Evolutionary conservation across 495 filamentous ascomycete genomes (phyloP), one percentile per base, ranked within the genome.

Genomic region (Lasiosphaeria ovina): DNA sequence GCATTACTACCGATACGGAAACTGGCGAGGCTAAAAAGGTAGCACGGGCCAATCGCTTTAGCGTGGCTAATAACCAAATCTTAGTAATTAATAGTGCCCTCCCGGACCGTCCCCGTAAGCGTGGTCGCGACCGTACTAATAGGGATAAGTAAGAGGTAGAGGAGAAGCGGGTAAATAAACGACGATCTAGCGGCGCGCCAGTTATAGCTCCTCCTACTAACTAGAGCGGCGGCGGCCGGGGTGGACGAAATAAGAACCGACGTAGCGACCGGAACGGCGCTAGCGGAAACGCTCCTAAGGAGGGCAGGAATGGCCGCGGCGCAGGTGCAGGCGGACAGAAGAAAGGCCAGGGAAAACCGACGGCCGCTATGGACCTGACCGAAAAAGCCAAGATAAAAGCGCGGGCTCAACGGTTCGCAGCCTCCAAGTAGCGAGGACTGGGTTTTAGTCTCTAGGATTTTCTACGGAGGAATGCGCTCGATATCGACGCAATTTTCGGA

Each of bases 1-100:
- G 90, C 51, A 81, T 88, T 51, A 73, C 79, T 6, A 51, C 48
- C 6, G 82, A 85, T 38, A 71, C 79, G 40, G 51, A 65, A 35
- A 67, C 72, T 17, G 81, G 84, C 45, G 76, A 76, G 9, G 79
- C 80, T 65, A 81, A 81, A 68, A 78, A 87, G 61, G 65, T 69
- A 4, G 80, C 82, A 70, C 86, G 88, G 54, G 81, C 81, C 32
- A 80, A 84, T 71, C 80, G 83, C 62, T 89, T 89, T 60, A 86
- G 87, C 35, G 63, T 76, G 24, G 76, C 77, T 33, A 65, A 72
- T 16, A 70, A 75, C 32, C 64, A 74, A 48, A 82, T 90, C n/a
- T 84, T 82, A 60, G 87, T 87, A 6, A 77, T 96, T 35, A 90
- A 96, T 69, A 78, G 85, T 35, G 89, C 91, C 35, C 80, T 96